Evolutionary conservation across 2,329 filamentous ascomycete genomes (phyloP), one percentile per base, ranked within the genome.

Genomic region (Sphaerulina vaccinii): DNA sequence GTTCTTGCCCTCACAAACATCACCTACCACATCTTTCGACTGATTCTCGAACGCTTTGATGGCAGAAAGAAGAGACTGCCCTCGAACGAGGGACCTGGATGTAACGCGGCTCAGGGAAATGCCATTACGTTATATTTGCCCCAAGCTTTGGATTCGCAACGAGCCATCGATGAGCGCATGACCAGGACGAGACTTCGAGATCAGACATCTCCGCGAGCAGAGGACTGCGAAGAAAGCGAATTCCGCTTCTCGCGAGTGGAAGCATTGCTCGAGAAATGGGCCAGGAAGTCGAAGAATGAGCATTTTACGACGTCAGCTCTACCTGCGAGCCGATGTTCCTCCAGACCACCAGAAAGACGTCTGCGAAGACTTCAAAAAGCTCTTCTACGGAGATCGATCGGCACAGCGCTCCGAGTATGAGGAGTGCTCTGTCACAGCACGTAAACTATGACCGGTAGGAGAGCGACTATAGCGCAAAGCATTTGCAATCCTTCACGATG

Each of bases 401-500:
- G 44, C 33, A 13, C 16, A 45, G 42, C 29, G 33, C 10, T 15
- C 44, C 44, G 44, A 47, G 21, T 36, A 49, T 21, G 38, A 47
- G 23, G n/a, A n/a, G n/a, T 27, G 13, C 44, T 23, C 19, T 47
- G 23, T 22, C 21, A 38, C 32, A 47, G 44, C 44, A 47, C 44
- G 44, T 47, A 32, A 47, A 32, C 16, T 11, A 35, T 35, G 32
- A 35, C 32, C 13, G 32, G 32, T 35, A 35, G 32, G 32, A 35
- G 32, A 35, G 13, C 6, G 32, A 11, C 13, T 35, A 35, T 35
- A n/a, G 13, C 32, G 32, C 32, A 15, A 11, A 35, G 11, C 7
- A 29, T 35, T 6, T 35, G 32, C 32, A 35, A 5, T 35, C 13
- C 11, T 7, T 35, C 16, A 5, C 11, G 32, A n/a, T 35, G 16